Evolutionary conservation across 495 filamentous ascomycete genomes (phyloP).

Genomic region (Neurospora pannonica): DNA sequence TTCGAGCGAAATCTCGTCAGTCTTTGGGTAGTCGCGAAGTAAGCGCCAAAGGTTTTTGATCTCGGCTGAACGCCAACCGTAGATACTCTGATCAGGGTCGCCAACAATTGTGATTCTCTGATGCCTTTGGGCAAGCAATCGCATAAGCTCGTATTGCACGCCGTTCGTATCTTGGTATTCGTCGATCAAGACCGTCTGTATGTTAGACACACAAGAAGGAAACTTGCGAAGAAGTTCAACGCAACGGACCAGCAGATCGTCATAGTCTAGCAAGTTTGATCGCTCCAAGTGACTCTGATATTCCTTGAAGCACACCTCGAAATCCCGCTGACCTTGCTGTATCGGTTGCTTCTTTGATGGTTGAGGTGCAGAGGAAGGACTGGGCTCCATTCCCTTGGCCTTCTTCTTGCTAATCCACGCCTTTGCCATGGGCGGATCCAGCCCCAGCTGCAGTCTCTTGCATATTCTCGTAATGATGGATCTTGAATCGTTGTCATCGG

Average conservation of each 20-base stretch:
- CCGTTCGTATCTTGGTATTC: constrained; percentile 98
- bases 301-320: constrained; percentile 63
- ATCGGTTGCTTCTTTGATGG: constrained; percentile 30
- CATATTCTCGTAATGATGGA: constrained; percentile 73
- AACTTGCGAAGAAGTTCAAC: constrained; percentile 66
- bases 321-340: constrained; percentile 35
- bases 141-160: constrained; percentile 93
- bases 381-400: constrained; percentile 50
- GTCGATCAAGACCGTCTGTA: constrained; percentile 89
- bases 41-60: constrained; percentile 80
- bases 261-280: constrained; percentile 88
- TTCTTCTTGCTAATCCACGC: constrained; percentile 81
- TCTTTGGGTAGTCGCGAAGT: constrained; percentile 64
- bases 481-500: constrained; percentile 72
- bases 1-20: constrained; percentile 76
- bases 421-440: constrained; percentile 61
- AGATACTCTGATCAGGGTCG: constrained; percentile 97
- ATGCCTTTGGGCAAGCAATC: constrained; percentile 63
- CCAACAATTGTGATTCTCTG: constrained; percentile 87
- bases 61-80: constrained; percentile 95
- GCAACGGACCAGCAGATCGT: constrained; percentile 83
- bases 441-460: constrained; percentile 55
- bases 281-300: constrained; percentile 66
- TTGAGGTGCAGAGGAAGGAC: constrained; percentile 6
- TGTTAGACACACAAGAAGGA: constrained; percentile 81